Percentiles rank a stretch among this genome's conserved stretches.
phyloP scores from a whole-genome alignment of 2,329 filamentous ascomycete genomes.

The Aureobasidium sp. region DNA sequence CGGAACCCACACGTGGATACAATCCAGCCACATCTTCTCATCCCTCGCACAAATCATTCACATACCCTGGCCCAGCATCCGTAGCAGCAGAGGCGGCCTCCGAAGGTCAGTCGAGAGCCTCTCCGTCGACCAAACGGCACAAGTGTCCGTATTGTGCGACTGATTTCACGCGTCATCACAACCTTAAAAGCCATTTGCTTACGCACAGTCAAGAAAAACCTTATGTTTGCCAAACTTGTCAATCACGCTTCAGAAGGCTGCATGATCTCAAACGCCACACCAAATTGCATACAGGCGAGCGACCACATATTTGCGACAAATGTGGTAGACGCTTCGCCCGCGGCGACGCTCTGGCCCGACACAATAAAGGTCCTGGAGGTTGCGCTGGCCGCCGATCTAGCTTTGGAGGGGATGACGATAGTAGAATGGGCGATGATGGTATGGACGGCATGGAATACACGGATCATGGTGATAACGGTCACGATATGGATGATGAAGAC shows the following conservation, averaged over 20 bases:
- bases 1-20: conserved; percentile 21
- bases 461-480: conserved; percentile 48
- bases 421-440: conserved; percentile 41
- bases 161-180: conserved; percentile 94
- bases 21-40: conserved; percentile 18
- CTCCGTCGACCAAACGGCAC: conserved; percentile 78
- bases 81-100: conserved; percentile 28
- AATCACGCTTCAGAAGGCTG: conserved; percentile 81
- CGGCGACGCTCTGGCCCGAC: conserved; percentile 86
- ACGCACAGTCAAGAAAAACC: conserved; percentile 99
- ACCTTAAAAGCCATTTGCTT: conserved; percentile 92
- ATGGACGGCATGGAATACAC: conserved; percentile 58
- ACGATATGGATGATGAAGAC: conserved; percentile 46
- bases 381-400: conserved; percentile 88
- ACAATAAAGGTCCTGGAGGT: conserved; percentile 91
- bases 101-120: conserved; percentile 48
- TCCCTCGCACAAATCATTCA: conserved; percentile 47
- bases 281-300: conserved; percentile 93
- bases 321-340: conserved; percentile 92
- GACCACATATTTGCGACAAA: conserved; percentile 88
- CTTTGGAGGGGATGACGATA: conserved; percentile 73
- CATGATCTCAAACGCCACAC: conserved; percentile 95
- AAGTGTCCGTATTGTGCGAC: conserved; percentile 95
- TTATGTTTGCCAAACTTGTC: conserved; percentile 86
- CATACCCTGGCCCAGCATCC: conserved; percentile 53